phyloP scores from a whole-genome alignment of 2,329 filamentous ascomycete species.

The Lachnellula cervina region DNA sequence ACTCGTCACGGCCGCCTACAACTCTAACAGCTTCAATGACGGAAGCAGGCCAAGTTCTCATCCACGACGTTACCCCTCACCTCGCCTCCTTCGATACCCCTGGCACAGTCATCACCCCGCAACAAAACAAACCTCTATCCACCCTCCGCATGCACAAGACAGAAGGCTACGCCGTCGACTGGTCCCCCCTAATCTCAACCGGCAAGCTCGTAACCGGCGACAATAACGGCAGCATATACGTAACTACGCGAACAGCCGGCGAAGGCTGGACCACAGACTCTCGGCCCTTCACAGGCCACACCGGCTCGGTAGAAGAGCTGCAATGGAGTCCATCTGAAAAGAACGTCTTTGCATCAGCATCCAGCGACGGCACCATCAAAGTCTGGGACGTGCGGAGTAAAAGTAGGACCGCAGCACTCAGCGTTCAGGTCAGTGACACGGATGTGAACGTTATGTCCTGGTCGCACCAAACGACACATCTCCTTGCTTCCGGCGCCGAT shows the following conservation, averaged over 20 bases:
- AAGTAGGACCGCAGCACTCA: slow-evolving; percentile 80
- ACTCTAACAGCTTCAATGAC: slow-evolving; percentile 90
- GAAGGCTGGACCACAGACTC: slow-evolving; percentile 87
- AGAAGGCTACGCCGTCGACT: slow-evolving; percentile 96
- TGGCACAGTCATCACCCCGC: slow-evolving; percentile 70
- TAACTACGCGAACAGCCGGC: slow-evolving; percentile 79
- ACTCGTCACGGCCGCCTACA: slow-evolving; percentile 65
- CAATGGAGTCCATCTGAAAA: slow-evolving; percentile 95
- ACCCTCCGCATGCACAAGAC: slow-evolving; percentile 87
- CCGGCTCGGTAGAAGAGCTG: slow-evolving; percentile 82
- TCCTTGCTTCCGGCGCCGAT: slow-evolving; percentile 88
- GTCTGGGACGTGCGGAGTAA: slow-evolving; percentile 95
- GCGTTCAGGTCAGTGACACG: slow-evolving; percentile 73
- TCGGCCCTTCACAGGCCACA: slow-evolving; percentile 77
- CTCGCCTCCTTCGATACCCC: slow-evolving; percentile 86
- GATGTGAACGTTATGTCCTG: slow-evolving; percentile 98
- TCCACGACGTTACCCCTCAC: slow-evolving; percentile 91
- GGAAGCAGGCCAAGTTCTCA: slow-evolving; percentile 80
- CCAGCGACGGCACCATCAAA: slow-evolving; percentile 89
- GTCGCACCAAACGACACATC: slow-evolving; percentile 81
- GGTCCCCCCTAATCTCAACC: slow-evolving; percentile 75
- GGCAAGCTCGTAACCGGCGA: slow-evolving; percentile 91
- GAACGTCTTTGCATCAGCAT: slow-evolving; percentile 91
- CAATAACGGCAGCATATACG: slow-evolving; percentile 82
- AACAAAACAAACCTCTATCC: slow-evolving; percentile 82